Evolutionary conservation across 139 green algal species (phyloP).

Genomic region (Ettlia oleoabundans): DNA sequence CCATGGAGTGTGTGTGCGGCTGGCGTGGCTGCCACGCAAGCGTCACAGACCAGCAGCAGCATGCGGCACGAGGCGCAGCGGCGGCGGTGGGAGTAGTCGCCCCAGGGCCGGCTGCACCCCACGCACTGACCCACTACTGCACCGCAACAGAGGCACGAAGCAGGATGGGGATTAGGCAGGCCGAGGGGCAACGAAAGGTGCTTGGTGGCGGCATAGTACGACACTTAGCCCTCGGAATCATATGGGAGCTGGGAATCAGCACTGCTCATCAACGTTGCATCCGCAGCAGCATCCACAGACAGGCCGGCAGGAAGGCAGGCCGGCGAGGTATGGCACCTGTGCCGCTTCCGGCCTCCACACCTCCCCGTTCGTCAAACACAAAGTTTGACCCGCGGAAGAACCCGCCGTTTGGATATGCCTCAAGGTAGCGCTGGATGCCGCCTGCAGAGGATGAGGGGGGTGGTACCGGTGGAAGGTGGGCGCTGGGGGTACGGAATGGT

Average conservation of each 20-base stretch:
- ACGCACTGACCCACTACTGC: constrained; percentile 58
- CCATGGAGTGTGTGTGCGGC: background rate
- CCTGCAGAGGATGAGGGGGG: constrained; percentile 1
- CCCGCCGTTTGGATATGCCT: constrained; percentile 68
- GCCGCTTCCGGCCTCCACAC: constrained; percentile 31
- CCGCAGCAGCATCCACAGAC: no score
- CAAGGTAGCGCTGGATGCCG: constrained; percentile 85
- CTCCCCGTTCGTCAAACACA: constrained; percentile 75
- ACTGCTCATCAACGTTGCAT: no score
- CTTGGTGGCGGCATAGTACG: no score
- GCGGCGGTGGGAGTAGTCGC: constrained; percentile 61
- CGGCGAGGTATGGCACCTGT: no score
- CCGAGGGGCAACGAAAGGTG: no score
- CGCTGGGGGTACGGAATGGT: no score
- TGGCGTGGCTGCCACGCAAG: constrained; percentile 26
- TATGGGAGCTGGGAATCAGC: no score
- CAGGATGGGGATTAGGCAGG: no score
- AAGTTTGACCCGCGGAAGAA: constrained; percentile 86
- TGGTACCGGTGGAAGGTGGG: background rate
- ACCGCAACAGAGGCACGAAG: no score
- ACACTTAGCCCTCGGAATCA: no score
- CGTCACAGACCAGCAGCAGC: constrained; percentile 65
- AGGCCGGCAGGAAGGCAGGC: no score
- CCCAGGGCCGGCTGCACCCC: constrained; percentile 54
- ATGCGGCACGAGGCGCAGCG: constrained; percentile 67